Evolutionary conservation across 352 stramenopile genomes (phyloP).

Genomic region (Pythium rhizo-oryzae): DNA sequence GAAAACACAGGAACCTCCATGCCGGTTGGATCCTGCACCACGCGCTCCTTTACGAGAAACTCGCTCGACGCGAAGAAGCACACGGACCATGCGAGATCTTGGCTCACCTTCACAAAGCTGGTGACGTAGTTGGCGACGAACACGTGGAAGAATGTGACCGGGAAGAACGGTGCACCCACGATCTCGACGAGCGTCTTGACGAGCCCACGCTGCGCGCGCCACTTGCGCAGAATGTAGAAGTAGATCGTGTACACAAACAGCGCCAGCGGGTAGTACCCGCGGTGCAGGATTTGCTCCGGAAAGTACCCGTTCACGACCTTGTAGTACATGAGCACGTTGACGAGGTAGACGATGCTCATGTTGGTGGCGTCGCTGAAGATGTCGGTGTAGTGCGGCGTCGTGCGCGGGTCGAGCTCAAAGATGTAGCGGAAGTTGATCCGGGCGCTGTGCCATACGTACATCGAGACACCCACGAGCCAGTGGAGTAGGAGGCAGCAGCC

Average conservation of each 20-base stretch:
- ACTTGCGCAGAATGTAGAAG: slow-evolving; percentile 91
- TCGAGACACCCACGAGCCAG: slow-evolving; percentile 94
- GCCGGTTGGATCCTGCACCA: background rate
- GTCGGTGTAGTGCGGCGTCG: slow-evolving; percentile 80
- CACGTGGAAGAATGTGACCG: slow-evolving; percentile 94
- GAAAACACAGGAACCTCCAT: no score
- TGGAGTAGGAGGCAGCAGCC: slow-evolving; percentile 95
- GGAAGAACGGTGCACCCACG: slow-evolving; percentile 90
- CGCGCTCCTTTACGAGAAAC: slow-evolving; percentile 81
- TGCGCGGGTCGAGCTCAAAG: slow-evolving; percentile 85
- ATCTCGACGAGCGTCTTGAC: slow-evolving; percentile 89
- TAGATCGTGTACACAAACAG: slow-evolving; percentile 94
- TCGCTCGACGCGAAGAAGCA: slow-evolving; percentile 96
- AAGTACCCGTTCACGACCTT: slow-evolving; percentile 93
- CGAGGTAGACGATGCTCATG: slow-evolving; percentile 95
- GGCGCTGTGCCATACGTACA: slow-evolving; percentile 88
- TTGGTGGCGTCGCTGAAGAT: slow-evolving; percentile 97
- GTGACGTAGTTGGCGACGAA: slow-evolving; percentile 91
- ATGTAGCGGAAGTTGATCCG: slow-evolving; percentile 92
- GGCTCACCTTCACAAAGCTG: slow-evolving; percentile 82
- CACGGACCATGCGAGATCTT: slow-evolving; percentile 92
- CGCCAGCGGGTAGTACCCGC: slow-evolving; percentile 92
- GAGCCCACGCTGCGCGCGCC: slow-evolving; percentile 83
- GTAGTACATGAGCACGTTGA: slow-evolving; percentile 97
- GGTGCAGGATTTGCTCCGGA: slow-evolving; percentile 73